phyloP scores from a whole-genome alignment of 1,139 yeast species.

The Nadsonia starkeyi-henricii region DNA sequence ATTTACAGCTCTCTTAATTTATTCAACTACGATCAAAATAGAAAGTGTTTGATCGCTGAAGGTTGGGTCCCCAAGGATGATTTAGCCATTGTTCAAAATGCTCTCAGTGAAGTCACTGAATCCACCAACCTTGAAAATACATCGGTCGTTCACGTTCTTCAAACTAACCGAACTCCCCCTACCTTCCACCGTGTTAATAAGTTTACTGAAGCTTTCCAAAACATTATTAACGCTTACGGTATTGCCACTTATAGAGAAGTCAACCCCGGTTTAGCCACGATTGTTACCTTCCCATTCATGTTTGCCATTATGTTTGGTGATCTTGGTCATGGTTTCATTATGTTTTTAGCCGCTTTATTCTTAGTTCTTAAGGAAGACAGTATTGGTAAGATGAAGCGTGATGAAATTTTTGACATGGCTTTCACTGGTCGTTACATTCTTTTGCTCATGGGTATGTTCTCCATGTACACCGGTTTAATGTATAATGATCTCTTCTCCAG shows the following conservation, averaged over 20 bases:
- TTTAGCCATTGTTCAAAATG: constrained; percentile 32
- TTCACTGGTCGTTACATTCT: constrained; percentile 81
- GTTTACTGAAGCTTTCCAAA: constrained; percentile 83
- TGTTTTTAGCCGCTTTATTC: constrained; percentile 55
- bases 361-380: constrained; percentile 58
- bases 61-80: constrained; percentile 81
- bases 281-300: constrained; percentile 95
- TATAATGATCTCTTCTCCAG: constrained; percentile 90
- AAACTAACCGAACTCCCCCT: constrained; percentile 81
- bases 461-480: constrained; percentile 85
- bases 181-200: constrained; percentile 86
- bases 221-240: constrained; percentile 91
- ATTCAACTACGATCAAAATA: constrained; percentile 72
- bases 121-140: constrained; percentile 47
- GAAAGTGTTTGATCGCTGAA: constrained; percentile 90
- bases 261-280: constrained; percentile 89
- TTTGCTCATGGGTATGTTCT: constrained; percentile 79
- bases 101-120: constrained; percentile 46
- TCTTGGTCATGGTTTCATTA: constrained; percentile 84
- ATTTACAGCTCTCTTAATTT: constrained; percentile 66
- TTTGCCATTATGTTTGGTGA: constrained; percentile 99
- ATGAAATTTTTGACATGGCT: constrained; percentile 95
- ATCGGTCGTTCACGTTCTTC: constrained; percentile 65
- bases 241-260: constrained; percentile 89
- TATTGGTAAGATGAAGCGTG: constrained; percentile 56